These are phyloP conservation scores for Withania somnifera DNA, from an alignment of 305 asterid species.

Conservation along the genomic window DNA sequence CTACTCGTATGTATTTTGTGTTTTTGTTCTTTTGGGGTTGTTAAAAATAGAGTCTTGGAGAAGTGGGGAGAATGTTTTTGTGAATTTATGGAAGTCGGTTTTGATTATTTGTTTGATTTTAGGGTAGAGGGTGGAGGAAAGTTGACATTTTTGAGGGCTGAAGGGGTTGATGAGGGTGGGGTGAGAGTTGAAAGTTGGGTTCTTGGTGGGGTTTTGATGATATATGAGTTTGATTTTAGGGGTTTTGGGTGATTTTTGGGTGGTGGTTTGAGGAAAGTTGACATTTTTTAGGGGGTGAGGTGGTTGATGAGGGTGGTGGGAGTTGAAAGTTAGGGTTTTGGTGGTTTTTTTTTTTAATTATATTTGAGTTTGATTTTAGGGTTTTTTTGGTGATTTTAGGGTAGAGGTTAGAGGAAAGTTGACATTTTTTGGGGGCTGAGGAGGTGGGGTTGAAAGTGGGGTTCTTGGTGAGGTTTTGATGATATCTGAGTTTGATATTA, in stretches of 20 bases:
- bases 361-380: conserved; percentile 22
- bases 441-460: conserved; percentile 4
- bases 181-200: conserved; percentile 5
- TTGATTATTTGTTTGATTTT: background rate
- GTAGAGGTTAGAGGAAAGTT: background rate
- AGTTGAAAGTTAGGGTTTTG: conserved; percentile 10
- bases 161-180: no score
- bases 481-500: conserved; percentile 23
- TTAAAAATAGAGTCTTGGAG: background rate
- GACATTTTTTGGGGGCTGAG: background rate
- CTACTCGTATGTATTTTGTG: background rate
- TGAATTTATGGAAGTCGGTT: background rate
- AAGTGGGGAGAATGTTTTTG: background rate
- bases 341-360: conserved; percentile 39
- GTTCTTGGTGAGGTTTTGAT: conserved; percentile 28
- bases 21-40: background rate
- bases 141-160: background rate
- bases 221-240: conserved; percentile 22
- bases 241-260: conserved; percentile 6
- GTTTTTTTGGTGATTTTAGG: background rate
- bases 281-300: background rate
- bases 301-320: no score
- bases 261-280: background rate
- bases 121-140: no score
- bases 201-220: conserved; percentile 31